Evolutionary conservation across 106 monocot species (phyloP).

Genomic region (Narthecium ossifragum): DNA sequence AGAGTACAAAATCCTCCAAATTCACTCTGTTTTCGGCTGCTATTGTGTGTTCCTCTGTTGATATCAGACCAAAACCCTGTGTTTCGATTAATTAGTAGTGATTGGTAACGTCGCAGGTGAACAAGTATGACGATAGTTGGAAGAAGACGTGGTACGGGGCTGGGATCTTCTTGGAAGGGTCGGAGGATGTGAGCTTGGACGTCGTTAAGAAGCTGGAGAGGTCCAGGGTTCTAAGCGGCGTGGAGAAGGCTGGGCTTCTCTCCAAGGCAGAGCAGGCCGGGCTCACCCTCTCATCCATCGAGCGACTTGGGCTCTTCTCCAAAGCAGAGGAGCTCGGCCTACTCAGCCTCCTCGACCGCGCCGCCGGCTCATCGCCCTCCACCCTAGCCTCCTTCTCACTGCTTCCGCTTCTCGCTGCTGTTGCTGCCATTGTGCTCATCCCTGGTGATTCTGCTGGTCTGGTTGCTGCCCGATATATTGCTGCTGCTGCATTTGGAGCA

Average conservation of each 20-base stretch:
- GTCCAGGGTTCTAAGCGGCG: slow-evolving; percentile 73
- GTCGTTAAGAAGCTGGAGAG: slow-evolving; percentile 83
- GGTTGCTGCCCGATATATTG: slow-evolving; percentile 38
- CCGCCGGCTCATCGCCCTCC: slow-evolving; percentile 54
- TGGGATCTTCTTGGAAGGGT: slow-evolving; percentile 69
- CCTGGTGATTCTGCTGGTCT: slow-evolving; percentile 75
- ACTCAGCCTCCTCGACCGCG: slow-evolving; percentile 53
- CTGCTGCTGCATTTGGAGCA: slow-evolving; percentile 39
- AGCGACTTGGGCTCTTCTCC: slow-evolving; percentile 69
- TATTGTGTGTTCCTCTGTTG: neutral
- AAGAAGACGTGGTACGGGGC: slow-evolving; percentile 91
- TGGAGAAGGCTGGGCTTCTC: slow-evolving; percentile 77
- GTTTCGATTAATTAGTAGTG: neutral
- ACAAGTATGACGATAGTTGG: slow-evolving; percentile 74
- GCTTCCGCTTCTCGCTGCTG: slow-evolving; percentile 56
- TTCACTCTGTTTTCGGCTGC: neutral
- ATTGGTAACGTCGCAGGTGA: slow-evolving; percentile 49
- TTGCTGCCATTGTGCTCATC: slow-evolving; percentile 52
- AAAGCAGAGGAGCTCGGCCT: slow-evolving; percentile 85
- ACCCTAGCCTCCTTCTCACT: slow-evolving; percentile 71
- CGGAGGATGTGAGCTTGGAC: slow-evolving; percentile 67
- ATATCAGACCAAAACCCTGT: neutral
- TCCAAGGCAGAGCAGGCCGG: slow-evolving; percentile 81
- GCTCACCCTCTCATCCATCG: slow-evolving; percentile 68
- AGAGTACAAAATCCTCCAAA: neutral